Evolutionary conservation across 208 protist species (phyloP).

Genomic region (Phytomonas francai): DNA sequence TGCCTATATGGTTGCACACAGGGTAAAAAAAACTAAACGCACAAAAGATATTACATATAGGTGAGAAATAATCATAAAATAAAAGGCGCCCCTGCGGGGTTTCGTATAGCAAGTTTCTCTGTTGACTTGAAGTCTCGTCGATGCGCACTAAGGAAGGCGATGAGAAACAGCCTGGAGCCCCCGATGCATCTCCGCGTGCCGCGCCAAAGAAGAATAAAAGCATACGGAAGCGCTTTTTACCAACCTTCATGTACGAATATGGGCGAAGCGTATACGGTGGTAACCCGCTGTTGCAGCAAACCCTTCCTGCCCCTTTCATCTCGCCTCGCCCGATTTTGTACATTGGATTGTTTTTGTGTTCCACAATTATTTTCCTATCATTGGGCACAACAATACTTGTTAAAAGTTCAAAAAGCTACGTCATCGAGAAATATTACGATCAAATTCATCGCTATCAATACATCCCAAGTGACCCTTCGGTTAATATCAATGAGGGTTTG

Average conservation of each 20-base stretch:
- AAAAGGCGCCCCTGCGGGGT: not conserved
- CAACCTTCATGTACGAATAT: conserved; percentile 30
- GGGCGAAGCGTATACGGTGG: conserved; percentile 73
- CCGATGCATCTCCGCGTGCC: not conserved
- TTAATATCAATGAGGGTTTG: conserved; percentile 71
- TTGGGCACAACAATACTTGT: conserved; percentile 37
- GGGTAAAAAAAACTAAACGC: not conserved
- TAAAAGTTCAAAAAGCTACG: conserved; percentile 17
- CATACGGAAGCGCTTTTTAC: conserved; percentile 14
- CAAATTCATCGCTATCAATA: conserved; percentile 78
- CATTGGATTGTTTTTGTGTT: conserved; percentile 38
- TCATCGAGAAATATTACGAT: conserved; percentile 42
- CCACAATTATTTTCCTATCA: conserved; percentile 45
- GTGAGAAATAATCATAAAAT: not conserved
- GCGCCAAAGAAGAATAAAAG: not conserved
- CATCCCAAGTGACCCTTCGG: conserved; percentile 34
- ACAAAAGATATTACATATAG: not conserved
- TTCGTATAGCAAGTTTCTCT: not conserved
- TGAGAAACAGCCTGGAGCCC: not conserved
- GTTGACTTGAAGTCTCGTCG: not conserved
- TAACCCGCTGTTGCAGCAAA: conserved; percentile 68
- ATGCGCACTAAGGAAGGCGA: not conserved
- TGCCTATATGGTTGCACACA: not conserved
- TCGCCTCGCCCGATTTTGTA: conserved; percentile 43
- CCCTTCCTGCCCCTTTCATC: conserved; percentile 51